phyloP scores from a whole-genome alignment of 139 green algal genomes.

The Chlorella vulgaris region DNA sequence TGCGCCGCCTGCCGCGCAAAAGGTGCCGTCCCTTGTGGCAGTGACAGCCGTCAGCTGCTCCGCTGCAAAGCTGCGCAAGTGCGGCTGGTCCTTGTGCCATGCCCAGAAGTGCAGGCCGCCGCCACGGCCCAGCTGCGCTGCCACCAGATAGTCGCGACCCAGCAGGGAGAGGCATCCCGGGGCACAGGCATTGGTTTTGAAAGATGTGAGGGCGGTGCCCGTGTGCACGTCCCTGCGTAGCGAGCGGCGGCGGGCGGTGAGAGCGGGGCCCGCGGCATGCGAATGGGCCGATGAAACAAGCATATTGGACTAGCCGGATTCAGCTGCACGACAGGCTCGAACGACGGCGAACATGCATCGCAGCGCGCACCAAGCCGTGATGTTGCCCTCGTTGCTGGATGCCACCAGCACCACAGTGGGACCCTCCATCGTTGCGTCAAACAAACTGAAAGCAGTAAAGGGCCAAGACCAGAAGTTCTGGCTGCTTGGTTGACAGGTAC shows the following conservation, averaged over 20 bases:
- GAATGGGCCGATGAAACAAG: neutral
- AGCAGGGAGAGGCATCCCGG: conserved; percentile 60
- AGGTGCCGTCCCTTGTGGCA: conserved; percentile 57
- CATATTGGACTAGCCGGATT: neutral
- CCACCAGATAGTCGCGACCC: conserved; percentile 74
- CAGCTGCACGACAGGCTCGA: too few species aligned
- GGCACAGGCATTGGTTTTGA: conserved; percentile 61
- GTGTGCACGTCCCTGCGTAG: conserved; percentile 76
- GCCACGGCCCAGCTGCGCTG: conserved; percentile 61
- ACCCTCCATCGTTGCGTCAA: conserved; percentile 11
- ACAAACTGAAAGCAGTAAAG: neutral
- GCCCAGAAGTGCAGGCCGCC: conserved; percentile 77
- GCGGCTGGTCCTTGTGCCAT: conserved; percentile 82
- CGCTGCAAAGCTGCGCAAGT: conserved; percentile 70
- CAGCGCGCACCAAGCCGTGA: conserved; percentile 49
- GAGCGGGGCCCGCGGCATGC: neutral
- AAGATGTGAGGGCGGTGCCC: conserved; percentile 63
- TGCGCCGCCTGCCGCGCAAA: conserved; percentile 63
- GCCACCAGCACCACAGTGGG: conserved; percentile 54
- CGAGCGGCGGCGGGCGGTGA: neutral
- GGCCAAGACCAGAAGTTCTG: too few species aligned
- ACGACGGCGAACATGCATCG: neutral
- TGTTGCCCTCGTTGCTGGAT: conserved; percentile 47
- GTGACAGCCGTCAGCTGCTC: conserved; percentile 68
- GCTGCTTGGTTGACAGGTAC: too few species aligned